A percentile compares a stretch with the other conserved stretches of the same genome.
Evolutionary conservation across 2,329 filamentous ascomycete species (phyloP).

Genomic region (Colletotrichum salicis): DNA sequence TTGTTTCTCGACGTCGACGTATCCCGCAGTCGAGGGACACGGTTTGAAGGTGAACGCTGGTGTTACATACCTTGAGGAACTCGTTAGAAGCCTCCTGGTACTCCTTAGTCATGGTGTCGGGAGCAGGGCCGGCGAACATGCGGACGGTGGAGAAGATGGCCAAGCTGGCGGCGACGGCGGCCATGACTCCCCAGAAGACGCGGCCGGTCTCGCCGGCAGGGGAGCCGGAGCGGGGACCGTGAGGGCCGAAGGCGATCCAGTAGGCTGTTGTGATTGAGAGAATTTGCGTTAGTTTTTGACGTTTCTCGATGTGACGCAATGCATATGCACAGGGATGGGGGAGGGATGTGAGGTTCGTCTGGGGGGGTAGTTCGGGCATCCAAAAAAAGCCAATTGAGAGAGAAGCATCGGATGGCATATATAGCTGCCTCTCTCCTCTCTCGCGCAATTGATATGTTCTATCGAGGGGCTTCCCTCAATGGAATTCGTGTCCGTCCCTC

Average conservation of each 20-base stretch:
- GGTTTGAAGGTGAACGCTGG: background rate
- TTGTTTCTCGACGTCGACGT: background rate
- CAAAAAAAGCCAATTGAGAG: background rate
- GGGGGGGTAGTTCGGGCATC: slow-evolving; percentile 1
- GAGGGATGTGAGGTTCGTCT: slow-evolving; percentile 8
- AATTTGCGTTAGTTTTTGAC: slow-evolving; percentile 50
- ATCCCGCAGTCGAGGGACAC: too few species aligned
- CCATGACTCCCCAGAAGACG: slow-evolving; percentile 77
- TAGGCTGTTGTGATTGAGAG: slow-evolving; percentile 76
- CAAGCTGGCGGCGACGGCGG: slow-evolving; percentile 74
- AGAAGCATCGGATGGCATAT: background rate
- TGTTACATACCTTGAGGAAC: slow-evolving; percentile 78
- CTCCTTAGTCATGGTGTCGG: slow-evolving; percentile 93
- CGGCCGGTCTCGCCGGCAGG: slow-evolving; percentile 88
- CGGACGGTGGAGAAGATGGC: slow-evolving; percentile 79
- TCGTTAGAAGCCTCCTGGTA: slow-evolving; percentile 97
- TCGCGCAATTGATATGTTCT: background rate
- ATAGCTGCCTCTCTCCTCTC: background rate
- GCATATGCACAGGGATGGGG: slow-evolving; percentile 29
- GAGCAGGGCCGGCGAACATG: slow-evolving; percentile 75
- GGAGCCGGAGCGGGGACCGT: slow-evolving; percentile 86
- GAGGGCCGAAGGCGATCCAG: slow-evolving; percentile 98
- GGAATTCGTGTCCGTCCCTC: background rate
- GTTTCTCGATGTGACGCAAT: slow-evolving; percentile 35
- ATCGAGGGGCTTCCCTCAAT: background rate